Conservation (phyloP, 441 rosid genomes). For the Dalechampia spathulata region DNA sequence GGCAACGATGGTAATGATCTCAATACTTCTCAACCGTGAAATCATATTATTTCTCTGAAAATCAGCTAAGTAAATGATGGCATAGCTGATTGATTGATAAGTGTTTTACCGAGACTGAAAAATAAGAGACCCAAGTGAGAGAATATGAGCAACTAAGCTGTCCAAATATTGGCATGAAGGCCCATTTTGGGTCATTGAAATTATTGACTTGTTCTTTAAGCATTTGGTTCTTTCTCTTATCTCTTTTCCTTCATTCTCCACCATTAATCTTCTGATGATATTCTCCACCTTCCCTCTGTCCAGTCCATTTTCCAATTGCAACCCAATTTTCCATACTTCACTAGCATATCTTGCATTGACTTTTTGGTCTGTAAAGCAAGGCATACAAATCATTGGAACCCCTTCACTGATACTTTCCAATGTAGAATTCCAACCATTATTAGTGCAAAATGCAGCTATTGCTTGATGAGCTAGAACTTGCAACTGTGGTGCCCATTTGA, state of each 20-base stretch:
- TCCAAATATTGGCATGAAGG: not conserved
- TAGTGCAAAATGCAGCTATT: conserved; percentile 5
- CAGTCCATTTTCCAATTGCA: conserved; percentile 16
- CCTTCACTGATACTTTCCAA: conserved; percentile 29
- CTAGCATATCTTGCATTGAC: conserved; percentile 14
- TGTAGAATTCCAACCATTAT: conserved; percentile 33
- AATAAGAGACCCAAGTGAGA: not conserved
- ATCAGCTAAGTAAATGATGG: no score
- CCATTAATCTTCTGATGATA: conserved; percentile 20
- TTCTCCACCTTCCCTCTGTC: conserved; percentile 20
- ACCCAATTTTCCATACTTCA: conserved; percentile 22
- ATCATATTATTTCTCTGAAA: no score
- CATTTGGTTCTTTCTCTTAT: not conserved
- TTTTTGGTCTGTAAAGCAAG: conserved; percentile 23
- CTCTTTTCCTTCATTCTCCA: conserved; percentile 17
- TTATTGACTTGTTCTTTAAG: conserved; percentile 9
- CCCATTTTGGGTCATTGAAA: not conserved
- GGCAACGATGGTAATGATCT: no score
- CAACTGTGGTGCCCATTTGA: conserved; percentile 1
- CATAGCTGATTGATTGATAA: no score
- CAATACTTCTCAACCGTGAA: no score
- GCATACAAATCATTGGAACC: conserved; percentile 30
- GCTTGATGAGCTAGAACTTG: not conserved
- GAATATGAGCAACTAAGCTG: not conserved
- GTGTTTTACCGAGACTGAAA: no score